These are phyloP conservation scores for Eucalyptus camaldulensis DNA, from an alignment of 345 rosid species.

Conservation along the genomic window DNA sequence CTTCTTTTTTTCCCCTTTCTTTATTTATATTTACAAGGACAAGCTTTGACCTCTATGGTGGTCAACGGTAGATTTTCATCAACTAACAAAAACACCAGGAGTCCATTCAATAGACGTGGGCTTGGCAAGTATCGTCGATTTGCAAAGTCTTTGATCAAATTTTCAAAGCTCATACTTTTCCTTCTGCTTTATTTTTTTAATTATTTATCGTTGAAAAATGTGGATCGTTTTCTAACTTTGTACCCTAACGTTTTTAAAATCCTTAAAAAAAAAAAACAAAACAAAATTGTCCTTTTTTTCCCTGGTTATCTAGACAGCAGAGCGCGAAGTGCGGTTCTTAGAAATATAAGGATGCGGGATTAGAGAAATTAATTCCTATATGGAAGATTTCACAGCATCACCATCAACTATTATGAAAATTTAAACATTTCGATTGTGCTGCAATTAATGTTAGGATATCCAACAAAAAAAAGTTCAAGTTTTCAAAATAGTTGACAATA, in stretches of 20 bases:
- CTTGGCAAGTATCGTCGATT: neutral
- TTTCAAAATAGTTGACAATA: neutral
- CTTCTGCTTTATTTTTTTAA: neutral
- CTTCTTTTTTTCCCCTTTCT: neutral
- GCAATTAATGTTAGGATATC: neutral
- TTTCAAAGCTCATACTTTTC: neutral
- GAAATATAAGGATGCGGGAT: neutral
- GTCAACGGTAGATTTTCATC: neutral
- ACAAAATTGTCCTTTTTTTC: neutral
- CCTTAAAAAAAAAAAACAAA: neutral
- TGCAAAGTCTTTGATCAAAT: neutral
- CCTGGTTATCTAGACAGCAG: neutral
- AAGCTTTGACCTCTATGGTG: neutral
- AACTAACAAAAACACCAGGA: neutral
- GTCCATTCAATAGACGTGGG: neutral
- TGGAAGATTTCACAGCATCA: neutral
- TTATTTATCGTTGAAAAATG: neutral
- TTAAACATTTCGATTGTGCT: neutral
- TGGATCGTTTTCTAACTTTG: neutral
- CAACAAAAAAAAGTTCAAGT: neutral
- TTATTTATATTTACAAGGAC: neutral
- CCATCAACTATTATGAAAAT: neutral
- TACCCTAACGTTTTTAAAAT: neutral
- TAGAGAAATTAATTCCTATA: neutral
- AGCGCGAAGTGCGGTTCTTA: neutral